These are phyloP conservation scores for Lactarius psammicola DNA, from an alignment of 768 basidiomycete genomes.

Conservation along the genomic window DNA sequence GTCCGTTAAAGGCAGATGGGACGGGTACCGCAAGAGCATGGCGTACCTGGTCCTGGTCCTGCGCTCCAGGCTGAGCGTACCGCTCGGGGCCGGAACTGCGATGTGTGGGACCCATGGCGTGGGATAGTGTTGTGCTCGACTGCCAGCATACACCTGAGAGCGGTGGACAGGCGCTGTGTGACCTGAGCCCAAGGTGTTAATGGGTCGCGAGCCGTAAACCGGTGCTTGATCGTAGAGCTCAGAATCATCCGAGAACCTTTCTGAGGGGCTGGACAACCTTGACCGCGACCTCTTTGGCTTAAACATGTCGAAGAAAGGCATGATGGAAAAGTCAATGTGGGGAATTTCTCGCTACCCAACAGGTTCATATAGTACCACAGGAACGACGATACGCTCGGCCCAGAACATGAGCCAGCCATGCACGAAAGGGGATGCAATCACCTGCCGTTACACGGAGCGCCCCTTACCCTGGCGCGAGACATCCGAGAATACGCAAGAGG, in stretches of 20 bases:
- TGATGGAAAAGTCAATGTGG: conserved; percentile 21
- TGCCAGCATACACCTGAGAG: not conserved
- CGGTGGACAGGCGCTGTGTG: not conserved
- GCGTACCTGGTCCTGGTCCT: conserved; percentile 22
- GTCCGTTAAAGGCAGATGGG: not conserved
- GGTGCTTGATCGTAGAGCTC: conserved; percentile 6
- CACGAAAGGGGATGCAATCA: conserved; percentile 23
- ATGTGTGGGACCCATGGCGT: conserved; percentile 3
- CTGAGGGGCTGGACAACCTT: not conserved
- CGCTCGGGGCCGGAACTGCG: not conserved
- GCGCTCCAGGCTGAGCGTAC: conserved; percentile 4
- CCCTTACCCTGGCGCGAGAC: conserved; percentile 19
- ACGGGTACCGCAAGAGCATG: not conserved
- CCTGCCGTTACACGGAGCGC: conserved; percentile 24
- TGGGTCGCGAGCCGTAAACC: conserved; percentile 4
- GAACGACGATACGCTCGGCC: conserved; percentile 14
- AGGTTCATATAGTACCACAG: conserved; percentile 21
- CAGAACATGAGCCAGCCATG: conserved; percentile 22
- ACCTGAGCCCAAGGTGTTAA: not conserved
- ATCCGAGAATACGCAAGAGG: conserved; percentile 12
- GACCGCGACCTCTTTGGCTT: conserved; percentile 22
- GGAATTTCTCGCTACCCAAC: conserved; percentile 12
- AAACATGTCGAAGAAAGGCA: conserved; percentile 28
- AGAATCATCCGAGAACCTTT: conserved; percentile 11
- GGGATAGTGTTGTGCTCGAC: conserved; percentile 9